Evolutionary conservation across 139 green algal species (phyloP).

Genomic region (Gonium pectorale): DNA sequence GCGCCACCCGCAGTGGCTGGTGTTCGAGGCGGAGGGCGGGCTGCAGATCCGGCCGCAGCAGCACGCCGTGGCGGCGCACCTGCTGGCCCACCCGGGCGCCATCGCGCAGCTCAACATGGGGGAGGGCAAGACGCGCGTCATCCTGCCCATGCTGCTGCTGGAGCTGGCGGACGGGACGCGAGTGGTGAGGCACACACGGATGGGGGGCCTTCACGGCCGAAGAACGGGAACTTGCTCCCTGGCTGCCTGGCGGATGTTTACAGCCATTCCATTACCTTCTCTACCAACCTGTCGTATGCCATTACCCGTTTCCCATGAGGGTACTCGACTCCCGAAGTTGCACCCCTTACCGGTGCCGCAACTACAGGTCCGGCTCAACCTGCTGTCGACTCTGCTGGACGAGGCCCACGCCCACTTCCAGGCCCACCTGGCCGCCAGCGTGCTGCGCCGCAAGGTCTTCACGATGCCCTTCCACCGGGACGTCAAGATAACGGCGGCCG

Average conservation of each 20-base stretch:
- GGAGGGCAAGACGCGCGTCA: constrained; percentile 80
- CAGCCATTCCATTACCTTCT: no score
- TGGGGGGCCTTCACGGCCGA: no score
- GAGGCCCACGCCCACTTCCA: constrained; percentile 66
- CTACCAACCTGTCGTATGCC: no score
- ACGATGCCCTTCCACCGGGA: constrained; percentile 68
- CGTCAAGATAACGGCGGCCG: constrained; percentile 39
- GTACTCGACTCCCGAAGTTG: no score
- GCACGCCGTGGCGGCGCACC: constrained; percentile 53
- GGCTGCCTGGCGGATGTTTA: no score
- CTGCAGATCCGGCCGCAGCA: constrained; percentile 74
- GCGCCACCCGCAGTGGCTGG: constrained; percentile 64
- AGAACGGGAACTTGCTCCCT: no score
- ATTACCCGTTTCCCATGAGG: no score
- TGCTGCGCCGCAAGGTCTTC: constrained; percentile 62
- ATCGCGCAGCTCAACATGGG: constrained; percentile 76
- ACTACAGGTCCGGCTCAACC: constrained; percentile 69
- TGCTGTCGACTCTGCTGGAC: constrained; percentile 66
- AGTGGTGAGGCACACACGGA: no score
- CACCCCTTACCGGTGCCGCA: no score
- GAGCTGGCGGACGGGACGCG: constrained; percentile 47
- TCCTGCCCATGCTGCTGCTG: constrained; percentile 74
- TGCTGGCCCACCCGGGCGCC: constrained; percentile 55
- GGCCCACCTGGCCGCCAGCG: constrained; percentile 56
- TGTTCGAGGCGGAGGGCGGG: constrained; percentile 70